Percentiles rank a stretch among this genome's conserved stretches.
Evolutionary conservation across 768 basidiomycete genomes (phyloP).

Genomic region (Mycena epipterygia): DNA sequence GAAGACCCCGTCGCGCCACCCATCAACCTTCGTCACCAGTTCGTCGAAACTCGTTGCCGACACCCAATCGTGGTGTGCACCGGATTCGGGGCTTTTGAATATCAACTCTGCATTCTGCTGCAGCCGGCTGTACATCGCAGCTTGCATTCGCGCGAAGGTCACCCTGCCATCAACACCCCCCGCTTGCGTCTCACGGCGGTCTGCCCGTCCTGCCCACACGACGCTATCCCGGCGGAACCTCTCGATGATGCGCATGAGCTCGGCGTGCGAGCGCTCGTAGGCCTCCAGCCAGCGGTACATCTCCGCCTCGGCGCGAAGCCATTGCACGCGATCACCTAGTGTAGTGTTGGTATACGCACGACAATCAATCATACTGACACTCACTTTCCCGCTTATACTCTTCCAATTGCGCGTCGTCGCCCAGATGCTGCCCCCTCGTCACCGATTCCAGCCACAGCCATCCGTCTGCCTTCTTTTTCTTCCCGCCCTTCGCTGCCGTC

Average conservation of each 20-base stretch:
- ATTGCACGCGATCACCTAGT: conserved; percentile 28
- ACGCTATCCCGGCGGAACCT: conserved; percentile 5
- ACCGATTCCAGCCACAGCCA: conserved; percentile 23
- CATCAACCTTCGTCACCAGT: conserved; percentile 5
- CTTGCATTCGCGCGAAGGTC: conserved; percentile 18
- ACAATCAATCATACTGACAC: background rate
- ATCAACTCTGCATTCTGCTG: background rate
- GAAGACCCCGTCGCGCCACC: conserved; percentile 15
- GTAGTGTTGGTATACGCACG: background rate
- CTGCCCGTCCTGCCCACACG: background rate
- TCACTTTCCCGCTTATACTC: conserved; percentile 25
- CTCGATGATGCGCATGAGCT: conserved; percentile 18
- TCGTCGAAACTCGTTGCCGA: conserved; percentile 1
- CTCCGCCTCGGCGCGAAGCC: conserved; percentile 9
- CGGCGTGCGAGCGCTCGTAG: conserved; percentile 13
- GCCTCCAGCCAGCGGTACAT: background rate
- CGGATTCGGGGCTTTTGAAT: conserved; percentile 15
- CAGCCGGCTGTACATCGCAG: conserved; percentile 19
- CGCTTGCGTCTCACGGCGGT: background rate
- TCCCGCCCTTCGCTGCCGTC: background rate
- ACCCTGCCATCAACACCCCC: background rate
- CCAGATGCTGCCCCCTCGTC: background rate
- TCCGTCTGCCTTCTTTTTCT: conserved; percentile 14
- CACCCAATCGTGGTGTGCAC: conserved; percentile 21
- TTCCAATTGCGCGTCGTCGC: background rate